A percentile compares a stretch with the other conserved stretches of the same genome.
phyloP scores from a whole-genome alignment of 495 filamentous ascomycete genomes.

The Aspergillus hancockii region DNA sequence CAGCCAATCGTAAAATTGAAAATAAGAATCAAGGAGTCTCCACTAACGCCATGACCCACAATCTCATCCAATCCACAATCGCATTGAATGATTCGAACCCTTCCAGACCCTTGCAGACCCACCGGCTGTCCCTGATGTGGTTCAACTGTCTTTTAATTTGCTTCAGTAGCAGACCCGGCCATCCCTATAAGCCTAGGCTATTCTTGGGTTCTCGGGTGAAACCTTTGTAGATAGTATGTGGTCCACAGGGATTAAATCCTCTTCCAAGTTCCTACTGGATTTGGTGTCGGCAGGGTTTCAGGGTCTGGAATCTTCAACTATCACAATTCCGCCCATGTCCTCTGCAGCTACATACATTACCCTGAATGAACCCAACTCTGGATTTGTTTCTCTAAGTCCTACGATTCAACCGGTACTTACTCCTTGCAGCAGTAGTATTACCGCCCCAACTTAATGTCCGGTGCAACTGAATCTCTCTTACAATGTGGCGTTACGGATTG shows the following conservation, averaged over 20 bases:
- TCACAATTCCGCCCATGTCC: too few relatives aligned
- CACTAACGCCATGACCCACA: not conserved
- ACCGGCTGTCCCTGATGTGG: conserved; percentile 8
- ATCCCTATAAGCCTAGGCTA: conserved; percentile 18
- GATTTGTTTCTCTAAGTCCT: too few relatives aligned
- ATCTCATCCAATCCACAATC: conserved; percentile 7
- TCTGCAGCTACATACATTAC: too few relatives aligned
- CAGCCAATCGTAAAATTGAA: not conserved
- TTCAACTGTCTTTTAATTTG: not conserved
- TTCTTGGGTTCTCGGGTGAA: conserved; percentile 18
- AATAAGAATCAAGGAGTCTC: not conserved
- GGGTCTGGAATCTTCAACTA: not conserved
- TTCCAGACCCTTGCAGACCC: conserved; percentile 12
- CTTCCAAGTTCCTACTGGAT: too few relatives aligned
- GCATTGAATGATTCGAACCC: conserved; percentile 2
- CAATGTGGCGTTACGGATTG: not conserved
- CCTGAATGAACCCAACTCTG: too few relatives aligned
- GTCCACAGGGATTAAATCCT: not conserved
- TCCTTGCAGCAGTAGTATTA: not conserved
- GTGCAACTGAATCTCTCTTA: not conserved
- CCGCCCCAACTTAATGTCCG: not conserved
- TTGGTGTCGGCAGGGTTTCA: not conserved
- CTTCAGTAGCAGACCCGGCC: not conserved
- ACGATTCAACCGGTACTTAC: too few relatives aligned
- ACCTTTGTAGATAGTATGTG: not conserved